Evolutionary conservation across 164 flowering plant species (phyloP), one percentile per base, ranked within the genome.

Genomic region (Umbilicus rupestris): DNA sequence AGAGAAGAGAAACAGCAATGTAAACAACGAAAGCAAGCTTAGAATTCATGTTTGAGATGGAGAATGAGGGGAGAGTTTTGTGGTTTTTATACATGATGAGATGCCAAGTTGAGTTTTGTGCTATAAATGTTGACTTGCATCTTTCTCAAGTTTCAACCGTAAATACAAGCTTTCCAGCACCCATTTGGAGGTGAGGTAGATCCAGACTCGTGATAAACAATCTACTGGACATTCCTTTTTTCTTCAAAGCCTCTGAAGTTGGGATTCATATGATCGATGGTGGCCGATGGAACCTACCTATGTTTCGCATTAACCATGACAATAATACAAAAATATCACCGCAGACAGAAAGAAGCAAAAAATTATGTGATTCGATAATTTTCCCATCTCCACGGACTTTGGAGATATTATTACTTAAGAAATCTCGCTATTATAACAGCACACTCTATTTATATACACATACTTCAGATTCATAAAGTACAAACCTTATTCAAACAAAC

Each of bases 121-220:
- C 1, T 24, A 52, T 52, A 24, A 52, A 24, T 50, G 30, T 52
- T 52, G 11, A 19, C 55, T n/a, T 49, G 7, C 55, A 49, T 49
- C n/a, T 49, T 49, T n/a, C 58, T 20, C 30, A 30, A 52, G 30
- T 26, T 22, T 26, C 58, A 52, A 24, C 58, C 5, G 24, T 0
- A 52, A 52, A 52, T 22, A 16, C 24, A 24, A 10, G 29, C 58
- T 52, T 52, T 52, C 28, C 58, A 52, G 58, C 58, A 52, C 58
- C 9, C 12, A 52, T 22, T 26, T 52, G 30, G 29, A 24, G 30
- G 58, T 52, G 30, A 52, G 24, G 29, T 24, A 24, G 24, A 47
- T 22, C 44, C 28, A 52, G 30, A 52, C 58, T 52, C 58, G 58
- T 52, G 58, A 52, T 5, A 52, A 52, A 5, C 28, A 24, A 24